phyloP scores from a whole-genome alignment of 257 asterid species.

The Knoxia roxburghii region DNA sequence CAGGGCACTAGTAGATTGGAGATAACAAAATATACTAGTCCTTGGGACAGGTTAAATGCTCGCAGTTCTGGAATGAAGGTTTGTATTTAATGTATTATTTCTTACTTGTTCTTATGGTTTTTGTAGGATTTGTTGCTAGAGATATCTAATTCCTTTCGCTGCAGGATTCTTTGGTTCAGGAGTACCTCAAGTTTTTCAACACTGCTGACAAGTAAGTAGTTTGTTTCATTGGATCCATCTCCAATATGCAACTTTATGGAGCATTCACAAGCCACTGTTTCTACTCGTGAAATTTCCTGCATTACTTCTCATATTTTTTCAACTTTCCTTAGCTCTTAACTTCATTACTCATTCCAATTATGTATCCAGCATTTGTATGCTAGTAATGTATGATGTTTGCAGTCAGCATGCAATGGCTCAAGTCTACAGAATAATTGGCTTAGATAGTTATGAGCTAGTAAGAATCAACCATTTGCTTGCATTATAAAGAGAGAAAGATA shows the following conservation, averaged over 20 bases:
- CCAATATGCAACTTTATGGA: not conserved
- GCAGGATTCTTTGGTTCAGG: constrained; percentile 63
- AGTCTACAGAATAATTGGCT: not conserved
- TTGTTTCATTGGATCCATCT: not conserved
- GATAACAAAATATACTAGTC: constrained; percentile 36
- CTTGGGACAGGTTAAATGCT: constrained; percentile 44
- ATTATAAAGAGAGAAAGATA: not conserved
- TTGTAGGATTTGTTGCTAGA: not conserved
- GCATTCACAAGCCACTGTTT: not conserved
- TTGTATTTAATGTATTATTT: not conserved
- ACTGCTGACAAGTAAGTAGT: constrained; percentile 75
- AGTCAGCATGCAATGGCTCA: not conserved
- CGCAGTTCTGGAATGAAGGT: constrained; percentile 69
- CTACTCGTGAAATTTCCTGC: not conserved
- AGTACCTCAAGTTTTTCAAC: constrained; percentile 57
- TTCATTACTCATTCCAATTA: not conserved
- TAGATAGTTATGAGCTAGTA: not conserved
- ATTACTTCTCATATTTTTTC: not conserved
- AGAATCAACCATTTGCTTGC: not conserved
- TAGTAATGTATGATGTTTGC: not conserved
- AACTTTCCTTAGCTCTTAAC: not conserved
- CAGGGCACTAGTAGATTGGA: constrained; percentile 16
- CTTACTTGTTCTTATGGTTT: not conserved
- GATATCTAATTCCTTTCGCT: constrained; percentile 7
- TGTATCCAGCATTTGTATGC: not conserved